Base-by-base conservation (phyloP, 257 asterid genomes). In the Fraxinus anomala region DNA sequence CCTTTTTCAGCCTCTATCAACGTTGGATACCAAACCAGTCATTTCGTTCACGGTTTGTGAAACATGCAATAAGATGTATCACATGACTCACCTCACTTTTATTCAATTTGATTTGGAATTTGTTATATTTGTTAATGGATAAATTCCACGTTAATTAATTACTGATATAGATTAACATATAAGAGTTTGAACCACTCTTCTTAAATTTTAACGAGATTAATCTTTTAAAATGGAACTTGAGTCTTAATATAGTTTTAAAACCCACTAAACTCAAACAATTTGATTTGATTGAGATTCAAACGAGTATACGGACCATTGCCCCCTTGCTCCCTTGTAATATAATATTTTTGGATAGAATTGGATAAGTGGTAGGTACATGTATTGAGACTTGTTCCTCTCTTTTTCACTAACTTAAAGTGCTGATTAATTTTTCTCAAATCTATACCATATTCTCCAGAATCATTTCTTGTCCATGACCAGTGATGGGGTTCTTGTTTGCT, bases 41-140 rank as follows among this genome's bases (percentile, higher is more conserved):
- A 80, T 75, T 86, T 82, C 10, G 80, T 80, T 88, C 94, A 90
- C 94, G 92, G 88, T 54, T 68, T 79, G 70, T 56, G 0, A 28
- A 78, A 76, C 74, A 54, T n/a, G 71, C 68, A 42, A 73, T 31
- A 31, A 82, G 31, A 63, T 73, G 74, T 74, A 69, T 90, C 91
- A 82, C 88, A 85, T 88, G 89, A 85, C 75, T 82, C 83, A 21
- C n/a, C 61, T 4, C 70, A 13, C 13, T 63, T 30, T 72, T 67
- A 36, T 23, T 49, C 66, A 65, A 82, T 76, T 49, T 73, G 19
- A 10, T 36, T 39, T 63, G 6, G 1, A 63, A 9, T 7, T 23
- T 63, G 51, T 42, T 42, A 42, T 42, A 42, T 42, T 42, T 42
- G 16, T 42, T 42, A 42, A 2, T 0, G 16, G 17, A 42, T 42